Base-by-base conservation (phyloP, 768 basidiomycete species). In the Amyloporia xantha region DNA sequence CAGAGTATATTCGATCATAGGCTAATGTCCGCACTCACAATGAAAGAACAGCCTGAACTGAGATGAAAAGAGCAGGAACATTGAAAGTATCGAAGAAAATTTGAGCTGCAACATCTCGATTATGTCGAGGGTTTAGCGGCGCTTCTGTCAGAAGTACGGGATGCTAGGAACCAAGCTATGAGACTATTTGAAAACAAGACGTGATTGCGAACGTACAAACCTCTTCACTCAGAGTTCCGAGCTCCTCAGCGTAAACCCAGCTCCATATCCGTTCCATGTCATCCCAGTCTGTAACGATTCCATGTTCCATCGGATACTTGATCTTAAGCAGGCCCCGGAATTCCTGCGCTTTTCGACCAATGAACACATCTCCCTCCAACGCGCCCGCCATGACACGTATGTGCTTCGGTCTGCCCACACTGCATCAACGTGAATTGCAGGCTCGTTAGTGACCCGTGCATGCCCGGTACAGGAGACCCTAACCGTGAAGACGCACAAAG, bases 51-150 rank as follows among this genome's bases (percentile, higher is more conserved):
- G 96, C 96, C 69, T 99, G 96, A 3, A 99, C 91, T 37, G 92
- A 94, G 30, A 86, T 93, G 70, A 91, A 97, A 49, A 99, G 71
- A 4, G 96, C 96, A 25, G 96, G 96, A 25, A 97, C 96, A 65
- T 99, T 99, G 80, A 98, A 99, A 11, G 96, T 98, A 64, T 99
- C 96, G 66, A 98, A 99, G 71, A 99, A 95, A 68, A 98, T 96
- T 69, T 97, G 94, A 7, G 96, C 95, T 12, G 94, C 93, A 37
- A 92, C 79, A 66, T 98, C 96, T 54, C 96, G 82, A 69, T 99
- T 98, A 63, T 82, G 85, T 61, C 94, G 82, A 52, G 96, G 96
- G 67, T 99, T 99, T 54, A 99, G 72, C 5, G 96, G 95, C 24
- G 96, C 95, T 71, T 99, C 96, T 9, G 96, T 99, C 48, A 99